Conservation (phyloP, 2,329 filamentous ascomycete species). For the Rhynchosporium graminicola region DNA sequence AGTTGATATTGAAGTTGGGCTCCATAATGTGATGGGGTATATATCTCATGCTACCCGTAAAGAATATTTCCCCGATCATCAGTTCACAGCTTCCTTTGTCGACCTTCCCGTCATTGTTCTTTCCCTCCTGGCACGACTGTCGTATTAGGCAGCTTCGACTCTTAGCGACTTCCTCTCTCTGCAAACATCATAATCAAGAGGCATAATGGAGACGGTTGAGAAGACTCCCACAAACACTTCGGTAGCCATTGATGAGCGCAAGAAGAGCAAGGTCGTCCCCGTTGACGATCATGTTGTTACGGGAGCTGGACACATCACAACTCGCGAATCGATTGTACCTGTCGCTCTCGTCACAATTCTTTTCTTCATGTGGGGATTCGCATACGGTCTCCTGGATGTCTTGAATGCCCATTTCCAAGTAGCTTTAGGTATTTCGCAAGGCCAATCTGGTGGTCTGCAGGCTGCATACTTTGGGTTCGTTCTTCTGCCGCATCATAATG, state of each 20-base stretch:
- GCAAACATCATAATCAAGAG: not conserved
- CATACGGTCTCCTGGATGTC: conserved; percentile 81
- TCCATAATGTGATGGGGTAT: conserved; percentile 10
- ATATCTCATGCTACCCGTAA: conserved; percentile 1
- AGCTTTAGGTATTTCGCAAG: conserved; percentile 62
- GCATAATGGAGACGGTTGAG: conserved; percentile 3
- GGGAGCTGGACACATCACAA: conserved; percentile 61
- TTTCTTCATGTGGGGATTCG: conserved; percentile 87
- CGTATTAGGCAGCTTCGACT: not conserved
- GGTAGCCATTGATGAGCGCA: not conserved
- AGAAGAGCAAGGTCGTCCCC: conserved; percentile 4
- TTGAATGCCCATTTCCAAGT: conserved; percentile 61
- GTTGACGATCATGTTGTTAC: conserved; percentile 64
- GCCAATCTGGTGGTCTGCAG: conserved; percentile 63
- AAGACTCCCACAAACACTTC: conserved; percentile 3
- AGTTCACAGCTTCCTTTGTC: conserved; percentile 3
- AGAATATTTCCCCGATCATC: not conserved
- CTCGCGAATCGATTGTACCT: conserved; percentile 62
- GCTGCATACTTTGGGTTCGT: conserved; percentile 60
- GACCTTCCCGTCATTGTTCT: not conserved
- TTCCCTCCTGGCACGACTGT: not conserved
- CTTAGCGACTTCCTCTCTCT: not conserved
- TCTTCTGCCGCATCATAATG: not conserved
- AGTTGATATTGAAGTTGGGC: not conserved
- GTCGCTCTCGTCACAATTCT: conserved; percentile 64